Conservation (phyloP, 805 yeast species). For the Ogataea paraovalis region DNA sequence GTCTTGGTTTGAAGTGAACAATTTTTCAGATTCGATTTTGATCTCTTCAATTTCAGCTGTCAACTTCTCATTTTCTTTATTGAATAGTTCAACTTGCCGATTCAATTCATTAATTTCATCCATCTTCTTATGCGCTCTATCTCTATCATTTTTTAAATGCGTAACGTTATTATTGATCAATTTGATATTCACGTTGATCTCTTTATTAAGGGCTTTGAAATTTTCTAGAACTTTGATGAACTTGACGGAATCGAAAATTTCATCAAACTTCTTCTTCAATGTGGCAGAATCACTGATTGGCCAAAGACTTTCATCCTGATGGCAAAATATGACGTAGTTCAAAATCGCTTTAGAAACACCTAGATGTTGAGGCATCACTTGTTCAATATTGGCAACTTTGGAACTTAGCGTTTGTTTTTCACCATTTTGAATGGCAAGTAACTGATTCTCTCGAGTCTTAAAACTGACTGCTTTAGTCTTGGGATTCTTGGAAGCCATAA, state of each 20-base stretch:
- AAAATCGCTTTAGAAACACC: conserved; percentile 88
- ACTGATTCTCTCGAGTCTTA: conserved; percentile 88
- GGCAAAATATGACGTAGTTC: conserved; percentile 93
- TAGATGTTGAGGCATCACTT: conserved; percentile 71
- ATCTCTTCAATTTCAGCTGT: conserved; percentile 47
- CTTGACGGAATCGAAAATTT: conserved; percentile 91
- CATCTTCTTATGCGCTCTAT: conserved; percentile 59
- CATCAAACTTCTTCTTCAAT: conserved; percentile 90
- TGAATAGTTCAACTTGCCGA: conserved; percentile 40
- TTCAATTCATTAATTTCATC: conserved; percentile 43
- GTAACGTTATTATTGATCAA: conserved; percentile 74
- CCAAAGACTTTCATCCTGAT: conserved; percentile 96
- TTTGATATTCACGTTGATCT: conserved; percentile 69
- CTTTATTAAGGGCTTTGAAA: conserved; percentile 71
- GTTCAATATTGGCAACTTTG: conserved; percentile 78
- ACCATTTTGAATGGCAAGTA: conserved; percentile 61
- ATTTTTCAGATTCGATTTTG: conserved; percentile 53
- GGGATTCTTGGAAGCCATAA: conserved; percentile 66
- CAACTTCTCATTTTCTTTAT: conserved; percentile 45
- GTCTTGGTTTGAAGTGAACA: conserved; percentile 76
- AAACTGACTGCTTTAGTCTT: conserved; percentile 52
- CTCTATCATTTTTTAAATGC: conserved; percentile 69
- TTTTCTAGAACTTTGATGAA: conserved; percentile 87
- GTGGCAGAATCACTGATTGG: conserved; percentile 89
- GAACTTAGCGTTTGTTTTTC: conserved; percentile 74